Percentiles rank a stretch among this genome's conserved stretches.
These are phyloP conservation scores for Wickerhamomyces canadensis DNA, from an alignment of 805 yeast genomes.

Conservation along the genomic window DNA sequence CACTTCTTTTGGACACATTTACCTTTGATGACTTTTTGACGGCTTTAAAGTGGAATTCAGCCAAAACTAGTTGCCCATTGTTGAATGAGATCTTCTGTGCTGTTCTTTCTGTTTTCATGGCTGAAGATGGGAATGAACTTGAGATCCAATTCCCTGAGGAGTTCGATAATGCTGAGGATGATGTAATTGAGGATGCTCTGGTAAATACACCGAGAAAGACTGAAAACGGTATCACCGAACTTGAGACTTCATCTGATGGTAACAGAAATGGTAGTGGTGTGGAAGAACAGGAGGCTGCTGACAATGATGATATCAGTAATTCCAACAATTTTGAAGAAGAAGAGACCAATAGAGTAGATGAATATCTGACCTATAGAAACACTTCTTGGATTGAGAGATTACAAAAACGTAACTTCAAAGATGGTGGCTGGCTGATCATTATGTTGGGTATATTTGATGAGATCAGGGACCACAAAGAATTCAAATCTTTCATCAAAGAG, in stretches of 20 bases:
- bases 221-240: too few species aligned
- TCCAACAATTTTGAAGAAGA: constrained; percentile 11
- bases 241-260: too few species aligned
- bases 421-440: constrained; percentile 82
- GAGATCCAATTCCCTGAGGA: constrained; percentile 25
- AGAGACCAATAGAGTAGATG: constrained; percentile 25
- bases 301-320: constrained; percentile 6
- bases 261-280: constrained; percentile 19
- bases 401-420: constrained; percentile 65
- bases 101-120: constrained; percentile 49
- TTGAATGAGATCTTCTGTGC: constrained; percentile 68
- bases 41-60: constrained; percentile 38
- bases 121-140: constrained; percentile 34
- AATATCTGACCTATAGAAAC: constrained; percentile 49
- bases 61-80: constrained; percentile 44
- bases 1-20: constrained; percentile 62
- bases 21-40: constrained; percentile 75
- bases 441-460: constrained; percentile 66
- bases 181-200: constrained; percentile 14
- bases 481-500: constrained; percentile 41
- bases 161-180: constrained; percentile 27
- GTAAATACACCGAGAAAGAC: too few species aligned
- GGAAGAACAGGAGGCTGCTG: constrained; percentile 11
- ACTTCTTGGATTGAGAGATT: constrained; percentile 75
- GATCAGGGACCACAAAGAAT: constrained; percentile 53